Evolutionary conservation across 306 rosid species (phyloP), one percentile per base, ranked within the genome.

Genomic region (Arachis stenosperma): DNA sequence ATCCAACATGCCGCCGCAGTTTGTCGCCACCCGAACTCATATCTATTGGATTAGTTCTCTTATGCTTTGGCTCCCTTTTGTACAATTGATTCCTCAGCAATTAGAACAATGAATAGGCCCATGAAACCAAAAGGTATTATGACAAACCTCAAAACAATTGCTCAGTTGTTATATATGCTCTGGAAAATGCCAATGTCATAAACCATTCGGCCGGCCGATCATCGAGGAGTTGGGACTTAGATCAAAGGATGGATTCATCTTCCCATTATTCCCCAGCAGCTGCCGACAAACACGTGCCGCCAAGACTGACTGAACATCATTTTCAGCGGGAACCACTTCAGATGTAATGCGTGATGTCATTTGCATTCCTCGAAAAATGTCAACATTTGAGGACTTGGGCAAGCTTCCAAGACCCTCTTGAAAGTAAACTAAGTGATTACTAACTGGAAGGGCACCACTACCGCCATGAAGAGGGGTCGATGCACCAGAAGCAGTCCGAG

Each of bases 261-360:
- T 85, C 67, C 50, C 90, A 79, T 85, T 78, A 68, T 92, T 94
- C 81, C 90, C 79, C 42, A 90, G 80, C 71, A 92, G 91, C 81
- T 88, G 92, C 54, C 85, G 90, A 51, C 90, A 81, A 71, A 92
- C 96, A 4, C 96, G 89, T 76, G 86, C 96, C 15, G 98, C 98
- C 88, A 92, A 84, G 68, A 90, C 86, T 7, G 89, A 83, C 56
- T 92, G 96, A 74, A 88, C 91, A 77, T 86, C 90, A 72, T 70
- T 86, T 57, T 92, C 96, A 55, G 74, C 37, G 11, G 82, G 80
- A 44, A 78, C 65, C 75, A 76, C 64, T 75, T 92, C 98, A 13
- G 90, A 69, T 75, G 87, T 69, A 9, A 84, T 78, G 75, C 75
- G 86, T 81, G 89, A 62, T 30, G 87, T 85, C 56, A 84, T 88